Conservation (phyloP, 768 basidiomycete species). For the Auriculariales sp. region DNA sequence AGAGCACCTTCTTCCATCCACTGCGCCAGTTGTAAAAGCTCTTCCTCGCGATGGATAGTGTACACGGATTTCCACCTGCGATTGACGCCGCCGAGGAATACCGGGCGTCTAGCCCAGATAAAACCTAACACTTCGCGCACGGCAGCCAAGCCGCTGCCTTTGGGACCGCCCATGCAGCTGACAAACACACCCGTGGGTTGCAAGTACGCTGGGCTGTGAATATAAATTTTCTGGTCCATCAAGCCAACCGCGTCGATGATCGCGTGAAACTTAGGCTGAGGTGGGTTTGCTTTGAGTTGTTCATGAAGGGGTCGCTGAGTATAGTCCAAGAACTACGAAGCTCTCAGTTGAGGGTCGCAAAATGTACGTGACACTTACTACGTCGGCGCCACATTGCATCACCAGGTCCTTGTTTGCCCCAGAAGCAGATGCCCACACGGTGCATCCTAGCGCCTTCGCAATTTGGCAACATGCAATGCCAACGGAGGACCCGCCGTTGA, state of each 20-base stretch:
- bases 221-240: constrained; percentile 34
- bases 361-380: constrained; percentile 23
- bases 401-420: constrained; percentile 45
- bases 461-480: constrained; percentile 60
- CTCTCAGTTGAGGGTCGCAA: too few relatives aligned
- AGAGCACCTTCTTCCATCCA: constrained; percentile 28
- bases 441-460: constrained; percentile 48
- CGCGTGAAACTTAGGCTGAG: constrained; percentile 36
- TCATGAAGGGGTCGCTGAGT: constrained; percentile 33
- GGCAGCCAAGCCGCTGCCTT: constrained; percentile 19
- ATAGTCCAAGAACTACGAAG: constrained; percentile 45
- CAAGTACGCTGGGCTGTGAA: constrained; percentile 34
- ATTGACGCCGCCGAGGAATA: constrained; percentile 37
- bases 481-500: constrained; percentile 62
- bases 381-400: constrained; percentile 46
- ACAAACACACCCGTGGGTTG: constrained; percentile 38
- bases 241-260: constrained; percentile 46
- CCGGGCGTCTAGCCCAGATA: constrained; percentile 25
- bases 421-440: constrained; percentile 45
- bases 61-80: too few relatives aligned
- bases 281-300: constrained; percentile 29
- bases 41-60: too few relatives aligned
- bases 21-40: constrained; percentile 18
- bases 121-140: constrained; percentile 17
- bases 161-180: constrained; percentile 34